Conservation (phyloP, 441 rosid species). For the Gossypium laxum region DNA sequence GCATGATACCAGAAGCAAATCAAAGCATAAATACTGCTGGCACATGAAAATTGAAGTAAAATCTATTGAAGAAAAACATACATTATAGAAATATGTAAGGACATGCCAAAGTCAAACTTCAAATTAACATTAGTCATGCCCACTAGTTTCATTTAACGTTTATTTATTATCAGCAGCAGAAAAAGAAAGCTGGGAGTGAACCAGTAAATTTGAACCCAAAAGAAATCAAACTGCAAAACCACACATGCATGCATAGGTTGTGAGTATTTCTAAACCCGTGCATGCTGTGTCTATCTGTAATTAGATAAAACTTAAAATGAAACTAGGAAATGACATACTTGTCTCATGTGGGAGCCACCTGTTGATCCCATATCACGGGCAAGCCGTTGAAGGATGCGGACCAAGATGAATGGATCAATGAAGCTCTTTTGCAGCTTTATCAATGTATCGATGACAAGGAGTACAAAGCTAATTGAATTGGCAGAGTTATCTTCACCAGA, state of each 20-base stretch:
- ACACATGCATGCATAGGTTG: not conserved
- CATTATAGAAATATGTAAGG: not conserved
- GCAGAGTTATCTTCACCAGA: constrained; percentile 66
- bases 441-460: constrained; percentile 74
- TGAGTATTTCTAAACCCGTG: not conserved
- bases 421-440: constrained; percentile 70
- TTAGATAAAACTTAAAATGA: constrained; percentile 1
- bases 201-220: not conserved
- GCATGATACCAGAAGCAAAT: not conserved
- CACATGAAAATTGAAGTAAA: not conserved
- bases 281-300: not conserved
- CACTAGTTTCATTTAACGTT: not conserved
- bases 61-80: not conserved
- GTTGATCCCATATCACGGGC: constrained; percentile 83
- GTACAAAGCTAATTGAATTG: constrained; percentile 70
- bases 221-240: not conserved
- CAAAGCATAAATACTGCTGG: not conserved
- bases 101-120: not conserved
- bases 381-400: constrained; percentile 75
- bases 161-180: not conserved
- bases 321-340: constrained; percentile 38
- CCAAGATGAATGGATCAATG: constrained; percentile 64
- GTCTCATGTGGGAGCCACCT: constrained; percentile 68
- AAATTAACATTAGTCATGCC: not conserved
- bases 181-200: not conserved